Base-by-base conservation (phyloP, 2,329 filamentous ascomycete genomes). In the Monosporascus cannonballus region DNA sequence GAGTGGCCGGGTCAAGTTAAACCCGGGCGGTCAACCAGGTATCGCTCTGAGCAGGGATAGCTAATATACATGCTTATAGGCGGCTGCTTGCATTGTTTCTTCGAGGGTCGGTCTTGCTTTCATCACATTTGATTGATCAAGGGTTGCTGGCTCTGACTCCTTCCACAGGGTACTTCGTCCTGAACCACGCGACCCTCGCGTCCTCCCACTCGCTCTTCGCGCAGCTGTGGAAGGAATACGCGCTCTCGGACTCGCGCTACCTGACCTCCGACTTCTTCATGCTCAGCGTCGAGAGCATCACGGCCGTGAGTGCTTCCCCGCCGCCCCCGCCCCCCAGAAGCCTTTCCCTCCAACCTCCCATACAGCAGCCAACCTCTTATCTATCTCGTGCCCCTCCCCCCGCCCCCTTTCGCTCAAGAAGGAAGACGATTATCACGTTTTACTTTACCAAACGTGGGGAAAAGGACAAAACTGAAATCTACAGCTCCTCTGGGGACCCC, bases 171-270 rank as follows among this genome's bases (percentile, higher is more conserved):
- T 96, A 95, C 69, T 95, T 90, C 66, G 78, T 91, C 56, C 69
- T 81, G 57, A 83, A 92, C 66, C 86, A 89, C 67, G 71, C 74
- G 22, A 74, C 72, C 24, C 78, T 96, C 67, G 82, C 84, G 0
- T 74, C 79, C 11, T 82, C 82, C 54, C 86, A 90, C 66, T 84
- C 85, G 51, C 72, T 94, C 7, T 86, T 92, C 52, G 89, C 86
- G 3, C 90, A 96, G 73, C 76, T 96, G 45, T 96, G 91, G 91
- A 96, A 96, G 67, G 91, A 96, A 70, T 96, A 96, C 67, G 80
- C 89, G 3, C 78, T 92, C 36, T 92, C 89, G 2, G 91, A 96
- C 72, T 95, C 90, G 51, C 80, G 91, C 44, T 96, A 96, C 65
- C 74, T 96, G 61, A 91, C 86, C 2, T 84, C 85, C 18, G 88